phyloP scores from a whole-genome alignment of 2,329 filamentous ascomycete genomes.

The Leptosphaerulina australis region DNA sequence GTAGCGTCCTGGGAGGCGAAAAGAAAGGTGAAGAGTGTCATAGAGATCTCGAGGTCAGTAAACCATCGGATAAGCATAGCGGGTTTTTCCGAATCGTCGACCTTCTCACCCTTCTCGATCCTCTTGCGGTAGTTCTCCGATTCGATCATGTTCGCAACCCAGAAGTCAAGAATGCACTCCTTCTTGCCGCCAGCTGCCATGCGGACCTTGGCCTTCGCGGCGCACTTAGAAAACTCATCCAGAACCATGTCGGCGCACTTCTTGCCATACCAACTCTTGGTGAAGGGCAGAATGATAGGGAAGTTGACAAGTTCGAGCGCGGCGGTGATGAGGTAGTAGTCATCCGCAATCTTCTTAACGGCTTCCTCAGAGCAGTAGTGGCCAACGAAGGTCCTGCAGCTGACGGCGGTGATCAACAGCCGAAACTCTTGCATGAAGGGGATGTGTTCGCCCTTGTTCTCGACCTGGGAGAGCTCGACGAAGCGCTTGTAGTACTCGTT shows the following conservation, averaged over 20 bases:
- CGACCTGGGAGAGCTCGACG: slow-evolving; percentile 70
- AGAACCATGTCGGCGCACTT: slow-evolving; percentile 93
- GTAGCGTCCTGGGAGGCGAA: slow-evolving; percentile 98
- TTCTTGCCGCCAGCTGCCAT: slow-evolving; percentile 88
- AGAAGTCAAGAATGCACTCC: slow-evolving; percentile 93
- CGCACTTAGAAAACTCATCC: slow-evolving; percentile 85
- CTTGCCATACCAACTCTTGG: slow-evolving; percentile 96
- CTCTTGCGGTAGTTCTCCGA: slow-evolving; percentile 82
- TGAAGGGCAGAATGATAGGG: slow-evolving; percentile 89
- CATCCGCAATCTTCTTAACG: slow-evolving; percentile 92
- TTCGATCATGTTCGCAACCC: slow-evolving; percentile 81
- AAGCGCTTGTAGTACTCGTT: slow-evolving; percentile 83
- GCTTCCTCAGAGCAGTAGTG: slow-evolving; percentile 91
- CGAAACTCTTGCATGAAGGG: slow-evolving; percentile 93
- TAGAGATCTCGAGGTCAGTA: slow-evolving; percentile 86
- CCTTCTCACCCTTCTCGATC: slow-evolving; percentile 73
- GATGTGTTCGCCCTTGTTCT: slow-evolving; percentile 73
- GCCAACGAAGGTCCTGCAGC: slow-evolving; percentile 95
- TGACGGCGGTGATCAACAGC: slow-evolving; percentile 92
- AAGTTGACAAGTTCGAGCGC: slow-evolving; percentile 93
- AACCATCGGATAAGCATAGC: slow-evolving; percentile 82
- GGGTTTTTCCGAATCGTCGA: slow-evolving; percentile 74
- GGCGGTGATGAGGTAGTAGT: slow-evolving; percentile 96
- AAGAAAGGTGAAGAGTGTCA: slow-evolving; percentile 94
- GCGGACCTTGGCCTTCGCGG: slow-evolving; percentile 88